Base-by-base conservation (phyloP, 495 filamentous ascomycete species). In the Trichoderma orchidacearum region DNA sequence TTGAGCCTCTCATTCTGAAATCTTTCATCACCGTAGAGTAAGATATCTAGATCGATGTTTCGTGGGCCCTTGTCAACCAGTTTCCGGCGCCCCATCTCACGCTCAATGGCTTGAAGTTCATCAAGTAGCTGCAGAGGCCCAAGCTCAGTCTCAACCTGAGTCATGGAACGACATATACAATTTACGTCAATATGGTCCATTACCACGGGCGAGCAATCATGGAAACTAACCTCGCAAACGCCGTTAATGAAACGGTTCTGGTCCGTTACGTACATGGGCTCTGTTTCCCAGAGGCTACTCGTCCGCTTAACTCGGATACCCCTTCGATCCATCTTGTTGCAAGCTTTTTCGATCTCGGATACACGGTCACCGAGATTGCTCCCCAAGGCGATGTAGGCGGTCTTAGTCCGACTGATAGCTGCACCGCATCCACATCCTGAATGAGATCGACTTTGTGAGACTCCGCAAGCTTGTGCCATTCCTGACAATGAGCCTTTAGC, bases 201-300 rank as follows among this genome's bases (percentile, higher is more conserved):
- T 17, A 11, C 2, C 5, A 32, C 8, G 8, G 1, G 27, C 28
- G 3, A 8, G 35, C 12, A 5, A 17, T 11, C 11, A 15, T 17
- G 21, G 30, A 54, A 53, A 74, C 78, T 65, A 60, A 96, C 93
- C 83, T 98, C 89, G 68, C 90, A 95, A 55, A 84, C 90, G 30
- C 90, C 93, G 66, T 98, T 98, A 36, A 97, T 70, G 63, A 97
- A 98, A 17, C 82, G 78, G 57, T 81, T 81, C 66, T 98, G 93
- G 63, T 95, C 85, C 60, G 85, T 70, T 61, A 96, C 84, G 71
- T 98, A 97, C 93, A 98, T 98, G 23, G 93, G 87, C 58, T 87
- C 82, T 6, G 92, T 98, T 72, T 97, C 89, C 75, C 92, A 98
- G 34, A 98, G 75, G 55, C 83, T 82, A 65, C 93, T 96, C 0